Percentiles rank a stretch among this genome's conserved stretches.
Evolutionary conservation across 139 green algal genomes (phyloP).

Genomic region (Haematococcus lacustris): DNA sequence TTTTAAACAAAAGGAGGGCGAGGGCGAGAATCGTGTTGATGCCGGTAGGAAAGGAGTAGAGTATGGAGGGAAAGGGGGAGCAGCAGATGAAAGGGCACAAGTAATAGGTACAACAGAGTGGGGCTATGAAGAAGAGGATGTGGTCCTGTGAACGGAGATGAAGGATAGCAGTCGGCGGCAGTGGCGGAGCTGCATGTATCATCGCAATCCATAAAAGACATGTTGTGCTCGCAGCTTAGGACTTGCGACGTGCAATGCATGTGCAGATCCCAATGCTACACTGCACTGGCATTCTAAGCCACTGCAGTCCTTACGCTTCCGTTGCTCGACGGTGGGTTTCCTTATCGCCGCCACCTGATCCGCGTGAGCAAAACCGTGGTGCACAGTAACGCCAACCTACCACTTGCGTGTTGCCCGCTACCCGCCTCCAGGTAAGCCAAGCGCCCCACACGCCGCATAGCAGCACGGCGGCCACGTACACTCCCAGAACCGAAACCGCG

Average conservation of each 20-base stretch:
- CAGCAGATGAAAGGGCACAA: neutral
- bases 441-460: conserved; percentile 20
- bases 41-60: too few species aligned
- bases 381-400: neutral
- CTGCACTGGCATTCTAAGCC: too few species aligned
- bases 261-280: neutral
- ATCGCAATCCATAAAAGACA: too few species aligned
- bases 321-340: neutral
- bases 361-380: neutral
- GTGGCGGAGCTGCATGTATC: too few species aligned
- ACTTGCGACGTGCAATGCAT: neutral
- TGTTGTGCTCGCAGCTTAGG: too few species aligned
- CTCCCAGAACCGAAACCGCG: conserved; percentile 12
- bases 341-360: neutral
- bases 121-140: neutral
- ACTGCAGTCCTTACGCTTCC: neutral
- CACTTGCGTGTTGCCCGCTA: conserved; percentile 3
- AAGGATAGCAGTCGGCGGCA: too few species aligned
- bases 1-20: neutral
- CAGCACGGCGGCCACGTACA: conserved; percentile 25
- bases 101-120: neutral
- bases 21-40: too few species aligned
- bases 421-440: conserved; percentile 2
- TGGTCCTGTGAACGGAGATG: too few species aligned
- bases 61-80: too few species aligned